Percentiles rank a stretch among this genome's conserved stretches.
These are phyloP conservation scores for Yamadazyma diospyri DNA, from an alignment of 1,139 yeast species.

Conservation along the genomic window DNA sequence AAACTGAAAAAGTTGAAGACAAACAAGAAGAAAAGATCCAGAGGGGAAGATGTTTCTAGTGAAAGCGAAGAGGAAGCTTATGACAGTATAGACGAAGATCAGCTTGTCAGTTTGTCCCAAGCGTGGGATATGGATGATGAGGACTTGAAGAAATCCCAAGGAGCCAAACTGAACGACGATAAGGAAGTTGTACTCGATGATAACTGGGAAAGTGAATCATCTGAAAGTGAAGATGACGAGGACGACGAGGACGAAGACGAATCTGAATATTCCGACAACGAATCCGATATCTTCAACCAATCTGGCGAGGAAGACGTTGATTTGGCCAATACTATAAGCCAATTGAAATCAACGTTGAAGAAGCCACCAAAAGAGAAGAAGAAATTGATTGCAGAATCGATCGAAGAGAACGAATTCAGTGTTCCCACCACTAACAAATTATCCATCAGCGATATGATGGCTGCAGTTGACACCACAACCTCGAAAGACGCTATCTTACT, in stretches of 20 bases:
- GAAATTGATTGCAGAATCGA: conserved; percentile 47
- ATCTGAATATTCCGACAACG: conserved; percentile 17
- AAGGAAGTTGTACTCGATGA: conserved; percentile 43
- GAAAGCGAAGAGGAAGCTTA: conserved; percentile 40
- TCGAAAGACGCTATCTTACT: conserved; percentile 51
- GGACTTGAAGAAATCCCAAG: conserved; percentile 28
- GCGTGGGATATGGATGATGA: conserved; percentile 84
- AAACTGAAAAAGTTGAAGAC: conserved; percentile 36
- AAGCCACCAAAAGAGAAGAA: conserved; percentile 36
- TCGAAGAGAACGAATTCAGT: conserved; percentile 68
- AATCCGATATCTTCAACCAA: conserved; percentile 21
- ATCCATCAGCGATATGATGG: conserved; percentile 72
- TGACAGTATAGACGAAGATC: conserved; percentile 64
- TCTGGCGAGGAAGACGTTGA: conserved; percentile 23
- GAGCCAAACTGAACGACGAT: conserved; percentile 12
- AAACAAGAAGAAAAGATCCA: conserved; percentile 19
- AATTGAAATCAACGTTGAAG: conserved; percentile 26
- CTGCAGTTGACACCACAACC: conserved; percentile 49
- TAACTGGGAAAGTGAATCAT: conserved; percentile 34
- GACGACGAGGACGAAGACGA: conserved; percentile 11
- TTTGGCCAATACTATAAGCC: conserved; percentile 31
- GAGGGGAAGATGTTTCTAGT: conserved; percentile 15
- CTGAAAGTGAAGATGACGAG: conserved; percentile 19
- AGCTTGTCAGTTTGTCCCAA: conserved; percentile 72
- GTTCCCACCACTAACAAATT: conserved; percentile 63